Percentiles rank a stretch among this genome's conserved stretches.
Conservation (phyloP, 805 yeast species). For the Wickerhamiella azyma region DNA sequence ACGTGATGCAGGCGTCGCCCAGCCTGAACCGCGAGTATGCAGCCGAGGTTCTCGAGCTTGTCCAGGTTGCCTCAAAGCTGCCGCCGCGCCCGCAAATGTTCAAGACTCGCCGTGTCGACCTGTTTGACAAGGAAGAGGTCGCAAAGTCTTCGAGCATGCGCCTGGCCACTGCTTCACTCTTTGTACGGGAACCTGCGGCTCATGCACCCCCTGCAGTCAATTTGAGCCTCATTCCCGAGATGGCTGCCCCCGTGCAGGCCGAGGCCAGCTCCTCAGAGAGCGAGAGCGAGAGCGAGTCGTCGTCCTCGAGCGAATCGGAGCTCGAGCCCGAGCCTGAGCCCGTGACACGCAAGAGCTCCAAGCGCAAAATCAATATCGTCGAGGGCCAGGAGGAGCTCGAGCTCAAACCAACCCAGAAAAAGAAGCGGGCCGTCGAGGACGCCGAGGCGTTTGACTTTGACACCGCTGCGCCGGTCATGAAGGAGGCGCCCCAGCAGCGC, state of each 20-base stretch:
- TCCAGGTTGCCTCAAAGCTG: slow-evolving; percentile 24
- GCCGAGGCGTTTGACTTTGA: slow-evolving; percentile 21
- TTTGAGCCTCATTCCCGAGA: background rate
- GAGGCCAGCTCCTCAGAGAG: too few species aligned
- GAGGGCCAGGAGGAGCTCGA: slow-evolving; percentile 11
- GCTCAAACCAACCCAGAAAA: background rate
- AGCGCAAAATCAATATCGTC: slow-evolving; percentile 15
- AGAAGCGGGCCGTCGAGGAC: background rate
- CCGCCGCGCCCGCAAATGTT: background rate
- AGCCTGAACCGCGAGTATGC: slow-evolving; percentile 44
- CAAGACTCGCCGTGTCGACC: background rate
- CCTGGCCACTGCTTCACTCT: background rate
- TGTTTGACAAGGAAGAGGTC: background rate
- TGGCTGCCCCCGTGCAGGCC: background rate
- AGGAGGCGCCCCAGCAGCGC: slow-evolving; percentile 2
- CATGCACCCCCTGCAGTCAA: background rate
- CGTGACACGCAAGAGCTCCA: background rate
- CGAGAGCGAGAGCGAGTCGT: background rate
- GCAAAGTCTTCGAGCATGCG: background rate
- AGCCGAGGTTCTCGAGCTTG: slow-evolving; percentile 43
- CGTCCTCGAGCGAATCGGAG: background rate
- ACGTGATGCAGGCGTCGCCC: slow-evolving; percentile 47
- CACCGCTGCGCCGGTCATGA: slow-evolving; percentile 18
- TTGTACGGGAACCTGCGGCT: background rate
- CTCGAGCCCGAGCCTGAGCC: background rate